Base-by-base conservation (phyloP, 176 grass and related monocot genomes). In the Bothriochloa decipiens region DNA sequence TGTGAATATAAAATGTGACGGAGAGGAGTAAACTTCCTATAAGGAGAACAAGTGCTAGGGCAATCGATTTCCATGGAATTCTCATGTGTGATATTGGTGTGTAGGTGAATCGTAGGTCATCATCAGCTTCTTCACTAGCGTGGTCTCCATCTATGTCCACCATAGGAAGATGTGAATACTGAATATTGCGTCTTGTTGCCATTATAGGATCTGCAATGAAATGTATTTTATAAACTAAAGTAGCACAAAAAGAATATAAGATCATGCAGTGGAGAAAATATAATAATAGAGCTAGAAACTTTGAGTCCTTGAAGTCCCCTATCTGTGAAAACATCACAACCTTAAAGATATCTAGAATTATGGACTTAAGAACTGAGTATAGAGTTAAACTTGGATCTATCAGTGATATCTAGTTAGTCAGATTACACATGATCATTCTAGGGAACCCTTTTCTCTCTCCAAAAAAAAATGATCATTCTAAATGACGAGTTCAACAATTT, bases 41-140 rank as follows among this genome's bases (percentile, higher is more conserved):
- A 4, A 83, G 11, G 16, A 91, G 79, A 28, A 95, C 88, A 67
- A 92, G 89, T 27, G 93, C 93, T 32, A 92, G 88, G 55, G 88
- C 72, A 61, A 92, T 87, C 65, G 93, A 92, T 58, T 90, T 95
- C 93, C 90, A 95, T 40, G 93, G 90, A 81, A 87, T 83, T 82
- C 52, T 90, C 22, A 68, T 88, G 11, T 81, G 84, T 0, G 72
- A 73, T 73, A 84, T 95, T 12, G 86, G 86, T 45, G 72, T 87
- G 83, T 92, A 95, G 8, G 22, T 63, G 49, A 91, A 95, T 28
- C 86, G 83, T 39, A 82, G 88, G 28, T 92, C 76, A 62, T 42
- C 60, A 60, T 39, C 81, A 69, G 82, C 68, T 0, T 49, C 37
- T 39, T 45, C 76, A 42, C 3, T 43, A 20, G 60, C 69, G 32